Base-by-base conservation (phyloP, 164 flowering plant species). In the Saururus chinensis region DNA sequence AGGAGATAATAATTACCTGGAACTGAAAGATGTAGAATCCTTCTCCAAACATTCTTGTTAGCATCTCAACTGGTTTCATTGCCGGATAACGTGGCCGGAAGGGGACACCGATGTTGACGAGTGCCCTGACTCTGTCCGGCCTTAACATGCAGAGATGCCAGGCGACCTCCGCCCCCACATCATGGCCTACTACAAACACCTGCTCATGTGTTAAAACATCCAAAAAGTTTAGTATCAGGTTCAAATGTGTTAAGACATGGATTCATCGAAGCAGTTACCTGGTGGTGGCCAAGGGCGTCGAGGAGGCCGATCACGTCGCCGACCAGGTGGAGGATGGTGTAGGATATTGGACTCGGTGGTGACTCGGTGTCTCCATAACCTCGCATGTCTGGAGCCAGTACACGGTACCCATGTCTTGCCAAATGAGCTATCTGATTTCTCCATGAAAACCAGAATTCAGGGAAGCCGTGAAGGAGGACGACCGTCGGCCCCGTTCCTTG, bases 241-340 rank as follows among this genome's bases (percentile, higher is more conserved):
- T 30, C 37, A 30, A 30, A 30, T 30, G 37, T 30, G 37, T 30
- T n/a, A n/a, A n/a, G n/a, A n/a, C n/a, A 30, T 56, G 17, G 10
- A 22, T 24, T 23, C 22, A 22, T 22, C 13, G 12, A 13, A 20
- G 58, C 57, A 64, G 82, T 83, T 49, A 41, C 73, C 74, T 68
- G 56, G 7, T 69, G 53, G 56, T 69, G 58, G 72, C 69, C 89
- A 12, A 88, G 72, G 4, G 69, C 64, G 55, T 88, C 85, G n/a
- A 87, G 61, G 17, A 90, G 79, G 8, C 72, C 89, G 12, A 86
- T 63, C 19, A 88, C 65, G 53, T 86, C 97, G 9, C 91, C 97
- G 13, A 84, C 84, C 3, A 84, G 63, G 55, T 83, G 79, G 53
- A 76, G 59, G 40, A 30, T 13, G n/a, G 91, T 83, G 81, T 84